phyloP scores from a whole-genome alignment of 2,329 filamentous ascomycete genomes.

The Claviceps sp. region DNA sequence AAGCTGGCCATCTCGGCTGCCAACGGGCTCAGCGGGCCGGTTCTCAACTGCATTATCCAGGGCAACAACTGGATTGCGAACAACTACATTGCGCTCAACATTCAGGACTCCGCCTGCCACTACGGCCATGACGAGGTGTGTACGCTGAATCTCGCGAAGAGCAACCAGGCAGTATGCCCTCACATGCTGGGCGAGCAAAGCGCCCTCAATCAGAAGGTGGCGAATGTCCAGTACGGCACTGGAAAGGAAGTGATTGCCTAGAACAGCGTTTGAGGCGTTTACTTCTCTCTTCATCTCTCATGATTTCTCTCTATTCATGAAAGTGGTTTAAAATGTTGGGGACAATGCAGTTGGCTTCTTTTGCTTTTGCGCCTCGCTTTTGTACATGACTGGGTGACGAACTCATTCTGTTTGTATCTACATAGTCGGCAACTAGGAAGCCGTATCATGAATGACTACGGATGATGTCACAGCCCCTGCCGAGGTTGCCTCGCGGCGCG shows the following conservation, averaged over 20 bases:
- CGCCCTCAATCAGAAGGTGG: constrained; percentile 24
- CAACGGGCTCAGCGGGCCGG: constrained; percentile 39
- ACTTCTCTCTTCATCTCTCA: not conserved
- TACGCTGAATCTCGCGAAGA: constrained; percentile 29
- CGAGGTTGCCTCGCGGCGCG: not conserved
- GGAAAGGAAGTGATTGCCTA: constrained; percentile 22
- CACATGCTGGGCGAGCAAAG: constrained; percentile 25
- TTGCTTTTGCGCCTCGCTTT: not conserved
- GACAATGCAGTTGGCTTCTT: not conserved
- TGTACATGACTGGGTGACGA: not conserved
- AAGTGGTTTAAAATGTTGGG: not conserved
- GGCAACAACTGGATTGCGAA: constrained; percentile 35
- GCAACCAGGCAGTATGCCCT: constrained; percentile 40
- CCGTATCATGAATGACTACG: not conserved
- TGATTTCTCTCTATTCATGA: not conserved
- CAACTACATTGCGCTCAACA: constrained; percentile 41
- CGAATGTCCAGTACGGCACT: constrained; percentile 38
- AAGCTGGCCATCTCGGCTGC: constrained; percentile 41
- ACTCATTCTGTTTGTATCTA: not conserved
- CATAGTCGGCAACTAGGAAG: not conserved
- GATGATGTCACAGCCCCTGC: not conserved
- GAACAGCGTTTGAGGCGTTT: not conserved
- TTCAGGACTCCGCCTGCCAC: constrained; percentile 35
- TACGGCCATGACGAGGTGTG: constrained; percentile 39
- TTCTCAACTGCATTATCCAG: constrained; percentile 25